These are phyloP conservation scores for Penium margaritaceum DNA, from an alignment of 139 green algal species.

Conservation along the genomic window DNA sequence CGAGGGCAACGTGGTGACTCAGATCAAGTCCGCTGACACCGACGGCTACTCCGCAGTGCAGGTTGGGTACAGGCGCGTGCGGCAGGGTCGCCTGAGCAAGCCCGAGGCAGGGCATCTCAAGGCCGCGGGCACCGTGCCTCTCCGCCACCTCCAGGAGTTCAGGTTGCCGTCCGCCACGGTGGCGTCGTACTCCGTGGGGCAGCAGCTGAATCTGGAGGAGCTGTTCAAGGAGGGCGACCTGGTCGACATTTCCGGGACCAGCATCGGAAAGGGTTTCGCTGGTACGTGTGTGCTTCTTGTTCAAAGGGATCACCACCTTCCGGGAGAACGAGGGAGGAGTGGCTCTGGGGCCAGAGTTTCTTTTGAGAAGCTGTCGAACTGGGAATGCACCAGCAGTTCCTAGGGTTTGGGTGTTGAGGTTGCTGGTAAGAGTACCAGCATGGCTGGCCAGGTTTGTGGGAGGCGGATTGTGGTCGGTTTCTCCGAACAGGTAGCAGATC, in stretches of 20 bases:
- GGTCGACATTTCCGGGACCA: slow-evolving; percentile 82
- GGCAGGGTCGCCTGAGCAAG: slow-evolving; percentile 77
- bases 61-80: slow-evolving; percentile 52
- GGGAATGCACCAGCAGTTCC: no score
- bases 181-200: slow-evolving; percentile 62
- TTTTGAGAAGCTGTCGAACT: no score
- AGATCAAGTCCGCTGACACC: slow-evolving; percentile 81
- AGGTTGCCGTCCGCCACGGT: slow-evolving; percentile 9
- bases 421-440: no score
- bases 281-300: slow-evolving; percentile 28
- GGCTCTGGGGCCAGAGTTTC: no score
- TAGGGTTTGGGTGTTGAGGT: no score
- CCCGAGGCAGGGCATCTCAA: slow-evolving; percentile 84
- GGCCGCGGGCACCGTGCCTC: slow-evolving; percentile 66
- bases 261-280: slow-evolving; percentile 65
- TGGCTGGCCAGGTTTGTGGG: no score
- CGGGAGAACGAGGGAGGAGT: not conserved
- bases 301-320: not conserved
- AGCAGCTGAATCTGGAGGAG: slow-evolving; percentile 71
- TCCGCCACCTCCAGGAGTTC: slow-evolving; percentile 85
- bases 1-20: slow-evolving; percentile 83
- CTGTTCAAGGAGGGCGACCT: slow-evolving; percentile 88
- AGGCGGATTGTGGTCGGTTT: no score
- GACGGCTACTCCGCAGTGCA: slow-evolving; percentile 91
- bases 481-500: no score